Evolutionary conservation across 345 rosid species (phyloP).

Genomic region (Erodium maritimum): DNA sequence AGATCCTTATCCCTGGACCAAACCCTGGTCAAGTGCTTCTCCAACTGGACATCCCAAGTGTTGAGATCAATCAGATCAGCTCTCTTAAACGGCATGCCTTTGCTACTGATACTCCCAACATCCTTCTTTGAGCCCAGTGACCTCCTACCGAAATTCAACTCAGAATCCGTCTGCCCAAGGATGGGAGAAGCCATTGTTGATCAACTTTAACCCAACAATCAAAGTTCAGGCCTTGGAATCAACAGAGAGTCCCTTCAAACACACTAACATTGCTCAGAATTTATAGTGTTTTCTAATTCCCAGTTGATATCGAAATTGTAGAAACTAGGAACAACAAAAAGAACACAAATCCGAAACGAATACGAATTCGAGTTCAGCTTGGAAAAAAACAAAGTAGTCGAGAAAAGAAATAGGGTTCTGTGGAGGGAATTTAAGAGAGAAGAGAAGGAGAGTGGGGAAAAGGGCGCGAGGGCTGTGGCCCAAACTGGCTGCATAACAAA

Average conservation of each 20-base stretch:
- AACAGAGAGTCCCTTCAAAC: background rate
- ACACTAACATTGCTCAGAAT: background rate
- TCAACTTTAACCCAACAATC: background rate
- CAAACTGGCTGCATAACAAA: too few species aligned
- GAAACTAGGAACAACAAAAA: background rate
- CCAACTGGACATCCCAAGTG: slow-evolving; percentile 75
- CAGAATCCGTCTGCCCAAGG: background rate
- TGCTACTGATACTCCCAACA: slow-evolving; percentile 29
- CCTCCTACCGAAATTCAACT: too few species aligned
- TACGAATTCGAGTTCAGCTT: background rate
- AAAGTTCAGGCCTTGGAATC: background rate
- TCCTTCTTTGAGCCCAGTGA: slow-evolving; percentile 17
- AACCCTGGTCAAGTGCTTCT: slow-evolving; percentile 57
- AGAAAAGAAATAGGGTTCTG: background rate
- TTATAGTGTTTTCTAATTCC: background rate
- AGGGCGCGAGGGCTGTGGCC: too few species aligned
- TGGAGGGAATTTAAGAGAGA: background rate
- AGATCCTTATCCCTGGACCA: slow-evolving; percentile 38
- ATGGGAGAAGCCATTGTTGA: background rate
- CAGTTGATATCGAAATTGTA: background rate
- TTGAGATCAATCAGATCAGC: slow-evolving; percentile 76
- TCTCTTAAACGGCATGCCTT: slow-evolving; percentile 34
- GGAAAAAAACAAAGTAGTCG: background rate
- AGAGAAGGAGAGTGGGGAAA: background rate
- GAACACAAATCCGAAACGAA: too few species aligned